Evolutionary conservation across 2,329 filamentous ascomycete species (phyloP).

Genomic region (Botrytis elliptica): DNA sequence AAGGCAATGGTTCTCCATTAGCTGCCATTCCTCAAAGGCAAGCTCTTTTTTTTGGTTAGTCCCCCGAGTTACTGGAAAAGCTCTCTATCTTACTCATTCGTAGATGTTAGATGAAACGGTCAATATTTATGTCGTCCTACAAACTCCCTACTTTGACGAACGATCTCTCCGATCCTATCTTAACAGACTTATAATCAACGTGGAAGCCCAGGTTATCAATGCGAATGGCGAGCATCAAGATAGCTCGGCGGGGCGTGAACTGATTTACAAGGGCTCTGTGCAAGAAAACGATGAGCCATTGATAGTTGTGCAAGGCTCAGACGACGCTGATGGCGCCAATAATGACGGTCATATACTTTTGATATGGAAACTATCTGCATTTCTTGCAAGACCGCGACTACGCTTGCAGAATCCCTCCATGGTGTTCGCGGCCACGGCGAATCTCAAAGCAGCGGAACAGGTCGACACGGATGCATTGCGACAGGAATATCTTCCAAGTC

Average conservation of each 20-base stretch:
- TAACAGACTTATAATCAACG: slow-evolving; percentile 59
- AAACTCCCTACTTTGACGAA: slow-evolving; percentile 60
- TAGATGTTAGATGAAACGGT: slow-evolving; percentile 69
- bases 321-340: slow-evolving; percentile 40
- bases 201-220: slow-evolving; percentile 67
- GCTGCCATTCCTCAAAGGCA: slow-evolving; percentile 62
- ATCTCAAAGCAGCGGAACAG: slow-evolving; percentile 53
- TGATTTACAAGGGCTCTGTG: slow-evolving; percentile 57
- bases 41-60: slow-evolving; percentile 70
- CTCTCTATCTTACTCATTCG: slow-evolving; percentile 48
- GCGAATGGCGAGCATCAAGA: slow-evolving; percentile 48
- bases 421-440: slow-evolving; percentile 63
- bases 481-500: slow-evolving; percentile 68
- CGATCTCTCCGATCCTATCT: slow-evolving; percentile 57
- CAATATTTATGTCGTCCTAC: slow-evolving; percentile 66
- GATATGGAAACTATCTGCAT: slow-evolving; percentile 60
- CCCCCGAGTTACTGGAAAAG: slow-evolving; percentile 34
- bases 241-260: slow-evolving; percentile 52
- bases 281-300: slow-evolving; percentile 51
- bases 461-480: slow-evolving; percentile 45
- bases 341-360: slow-evolving; percentile 49
- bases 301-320: slow-evolving; percentile 46
- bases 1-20: slow-evolving; percentile 43
- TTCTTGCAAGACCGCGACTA: slow-evolving; percentile 58
- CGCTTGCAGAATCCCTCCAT: slow-evolving; percentile 65